Evolutionary conservation across 768 basidiomycete species (phyloP).

Genomic region (Cubamyces lactineus): DNA sequence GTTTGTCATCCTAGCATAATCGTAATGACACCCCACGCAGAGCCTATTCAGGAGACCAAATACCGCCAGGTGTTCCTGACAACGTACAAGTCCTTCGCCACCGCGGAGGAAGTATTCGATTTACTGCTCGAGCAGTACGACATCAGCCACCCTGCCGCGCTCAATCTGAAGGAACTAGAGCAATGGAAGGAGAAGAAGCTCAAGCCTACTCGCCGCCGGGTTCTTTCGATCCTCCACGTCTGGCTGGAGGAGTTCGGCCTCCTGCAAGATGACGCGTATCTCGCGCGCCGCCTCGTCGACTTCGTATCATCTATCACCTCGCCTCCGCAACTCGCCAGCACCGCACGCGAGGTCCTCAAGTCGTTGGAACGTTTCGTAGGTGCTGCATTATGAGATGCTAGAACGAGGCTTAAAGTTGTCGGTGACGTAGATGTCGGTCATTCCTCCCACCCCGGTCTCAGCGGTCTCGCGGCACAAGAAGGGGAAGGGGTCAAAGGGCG

Average conservation of each 20-base stretch:
- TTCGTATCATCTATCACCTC: conserved; percentile 49
- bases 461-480: conserved; percentile 38
- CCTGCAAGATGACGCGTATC: conserved; percentile 65
- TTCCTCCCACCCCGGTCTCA: conserved; percentile 26
- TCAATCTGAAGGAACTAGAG: conserved; percentile 47
- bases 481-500: conserved; percentile 56
- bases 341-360: conserved; percentile 53
- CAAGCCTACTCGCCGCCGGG: conserved; percentile 63
- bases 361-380: conserved; percentile 60
- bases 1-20: not conserved
- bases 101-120: conserved; percentile 68
- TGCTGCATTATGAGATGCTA: not conserved
- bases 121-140: conserved; percentile 66
- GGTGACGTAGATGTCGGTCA: conserved; percentile 15
- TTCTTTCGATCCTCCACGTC: conserved; percentile 55
- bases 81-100: conserved; percentile 82
- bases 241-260: conserved; percentile 69
- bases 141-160: conserved; percentile 16
- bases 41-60: conserved; percentile 22
- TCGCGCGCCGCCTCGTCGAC: conserved; percentile 57
- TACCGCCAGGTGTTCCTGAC: conserved; percentile 74
- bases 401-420: not conserved
- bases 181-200: conserved; percentile 71
- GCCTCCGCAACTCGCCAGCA: conserved; percentile 45
- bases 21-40: not conserved